A percentile compares a stretch with the other conserved stretches of the same genome.
Conservation (phyloP, 352 stramenopile genomes). For the Pythium plurisporium region DNA sequence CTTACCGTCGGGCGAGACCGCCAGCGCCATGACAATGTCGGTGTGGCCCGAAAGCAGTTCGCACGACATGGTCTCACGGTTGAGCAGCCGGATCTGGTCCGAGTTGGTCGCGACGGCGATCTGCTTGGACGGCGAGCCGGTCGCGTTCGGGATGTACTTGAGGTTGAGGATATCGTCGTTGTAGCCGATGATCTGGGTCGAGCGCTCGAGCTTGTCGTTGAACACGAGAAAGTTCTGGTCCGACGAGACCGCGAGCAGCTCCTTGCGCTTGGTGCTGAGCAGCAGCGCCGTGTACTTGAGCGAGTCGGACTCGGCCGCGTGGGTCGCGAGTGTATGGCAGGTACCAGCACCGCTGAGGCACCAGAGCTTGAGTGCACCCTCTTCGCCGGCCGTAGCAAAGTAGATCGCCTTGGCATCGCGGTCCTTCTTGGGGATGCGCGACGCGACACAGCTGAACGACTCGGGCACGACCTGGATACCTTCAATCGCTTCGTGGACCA, state of each 20-base stretch:
- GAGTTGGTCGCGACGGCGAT: slow-evolving; percentile 97
- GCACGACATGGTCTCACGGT: slow-evolving; percentile 90
- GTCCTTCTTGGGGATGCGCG: slow-evolving; percentile 23
- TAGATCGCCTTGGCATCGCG: slow-evolving; percentile 68
- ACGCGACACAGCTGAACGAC: slow-evolving; percentile 45
- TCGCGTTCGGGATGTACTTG: slow-evolving; percentile 87
- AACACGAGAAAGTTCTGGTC: slow-evolving; percentile 89
- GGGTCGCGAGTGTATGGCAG: slow-evolving; percentile 46
- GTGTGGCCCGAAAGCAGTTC: slow-evolving; percentile 95
- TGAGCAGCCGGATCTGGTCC: slow-evolving; percentile 93
- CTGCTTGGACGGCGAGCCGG: slow-evolving; percentile 49
- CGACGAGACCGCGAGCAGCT: slow-evolving; percentile 73
- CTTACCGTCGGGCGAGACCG: slow-evolving; percentile 82
- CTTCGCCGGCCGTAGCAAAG: slow-evolving; percentile 92
- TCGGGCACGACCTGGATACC: slow-evolving; percentile 87
- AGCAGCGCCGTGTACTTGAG: slow-evolving; percentile 56
- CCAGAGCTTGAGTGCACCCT: slow-evolving; percentile 86
- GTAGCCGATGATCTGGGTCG: slow-evolving; percentile 86
- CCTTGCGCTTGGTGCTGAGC: slow-evolving; percentile 42
- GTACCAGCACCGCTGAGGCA: slow-evolving; percentile 22
- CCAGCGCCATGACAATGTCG: slow-evolving; percentile 96
- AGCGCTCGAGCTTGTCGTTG: slow-evolving; percentile 58
- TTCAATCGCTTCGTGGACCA: slow-evolving; percentile 94
- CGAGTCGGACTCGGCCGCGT: slow-evolving; percentile 39
- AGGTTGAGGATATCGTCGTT: slow-evolving; percentile 98